Evolutionary conservation across 2,329 filamentous ascomycete genomes (phyloP), one percentile per base, ranked within the genome.

Genomic region (Mycosphaerella sp.): DNA sequence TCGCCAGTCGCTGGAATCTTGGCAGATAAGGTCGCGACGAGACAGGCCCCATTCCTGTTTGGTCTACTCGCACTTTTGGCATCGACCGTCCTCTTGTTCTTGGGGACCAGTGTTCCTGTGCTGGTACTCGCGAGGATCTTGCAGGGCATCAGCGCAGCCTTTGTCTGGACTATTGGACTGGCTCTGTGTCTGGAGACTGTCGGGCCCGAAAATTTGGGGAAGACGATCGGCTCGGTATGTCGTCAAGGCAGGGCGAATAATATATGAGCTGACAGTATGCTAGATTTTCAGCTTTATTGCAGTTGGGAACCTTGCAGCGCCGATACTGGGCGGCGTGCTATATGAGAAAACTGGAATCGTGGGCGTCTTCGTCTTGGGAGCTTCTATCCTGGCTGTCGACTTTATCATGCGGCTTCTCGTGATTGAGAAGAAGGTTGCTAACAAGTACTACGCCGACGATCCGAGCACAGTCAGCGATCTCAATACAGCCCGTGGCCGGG

Each of bases 381-480:
- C 80, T 42, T 75, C 70, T 0, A 64, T 85, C 7, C 63, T 85
- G 1, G 73, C 61, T 0, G 53, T 84, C 13, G 82, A 85, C 63
- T 78, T 85, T 52, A 49, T 79, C 17, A 76, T 84, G 73, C 75
- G 82, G 10, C 59, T 81, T 0, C 62, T 80, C 4, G 72, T 85
- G 46, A 73, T 85, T n/a, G 82, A 85, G 65, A 82, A 81, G 66
- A 81, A 79, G 61, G 72, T 74, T 1, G 79, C 80, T 0, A 65
- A 64, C 7, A 70, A 69, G 53, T 79, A 77, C 47, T 62, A 68
- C 40, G 53, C 56, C 0, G 46, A 60, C 12, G 64, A 68, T 35
- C 55, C 61, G 7, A 56, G 61, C 27, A 49, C 53, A n/a, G 55
- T 52, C n/a, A 53, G 45, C 21, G 59, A 61, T 14, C 42, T 53